phyloP scores from a whole-genome alignment of 768 basidiomycete species.

The Leccinum disarticulatum region DNA sequence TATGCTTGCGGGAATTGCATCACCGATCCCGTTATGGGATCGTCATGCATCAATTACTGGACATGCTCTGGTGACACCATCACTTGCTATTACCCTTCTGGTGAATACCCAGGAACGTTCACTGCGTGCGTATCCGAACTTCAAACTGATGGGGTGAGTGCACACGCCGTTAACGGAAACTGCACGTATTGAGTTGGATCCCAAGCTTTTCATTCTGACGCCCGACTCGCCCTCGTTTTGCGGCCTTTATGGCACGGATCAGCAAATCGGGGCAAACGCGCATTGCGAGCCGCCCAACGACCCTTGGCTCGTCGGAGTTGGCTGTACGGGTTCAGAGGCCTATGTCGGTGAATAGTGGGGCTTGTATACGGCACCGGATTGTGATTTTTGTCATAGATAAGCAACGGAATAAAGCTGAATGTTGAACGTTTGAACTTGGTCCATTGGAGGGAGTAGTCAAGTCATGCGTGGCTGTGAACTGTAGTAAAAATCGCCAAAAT shows the following conservation, averaged over 20 bases:
- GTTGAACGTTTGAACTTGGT: too few relatives aligned
- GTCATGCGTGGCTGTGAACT: too few relatives aligned
- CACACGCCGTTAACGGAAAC: neutral
- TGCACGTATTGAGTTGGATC: neutral
- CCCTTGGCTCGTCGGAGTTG: neutral
- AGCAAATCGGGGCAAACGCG: neutral
- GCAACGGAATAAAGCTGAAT: too few relatives aligned
- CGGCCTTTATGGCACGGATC: neutral
- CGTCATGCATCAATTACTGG: constrained; percentile 9
- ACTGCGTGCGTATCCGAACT: neutral
- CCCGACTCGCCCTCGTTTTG: constrained; percentile 1
- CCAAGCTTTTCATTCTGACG: neutral
- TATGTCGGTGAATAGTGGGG: neutral
- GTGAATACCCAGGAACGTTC: neutral
- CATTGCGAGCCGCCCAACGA: constrained; percentile 1
- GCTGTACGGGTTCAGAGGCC: too few relatives aligned
- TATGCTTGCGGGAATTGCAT: constrained; percentile 5
- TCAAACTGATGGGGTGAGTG: neutral
- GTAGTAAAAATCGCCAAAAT: too few relatives aligned
- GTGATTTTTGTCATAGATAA: too few relatives aligned
- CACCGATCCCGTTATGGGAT: neutral
- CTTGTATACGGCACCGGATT: too few relatives aligned
- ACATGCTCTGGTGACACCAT: constrained; percentile 3
- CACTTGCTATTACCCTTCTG: constrained; percentile 8
- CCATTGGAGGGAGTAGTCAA: too few relatives aligned